A percentile compares a stretch with the other conserved stretches of the same genome.
phyloP scores from a whole-genome alignment of 148 eudicot species.

The Polygonum aviculare region DNA sequence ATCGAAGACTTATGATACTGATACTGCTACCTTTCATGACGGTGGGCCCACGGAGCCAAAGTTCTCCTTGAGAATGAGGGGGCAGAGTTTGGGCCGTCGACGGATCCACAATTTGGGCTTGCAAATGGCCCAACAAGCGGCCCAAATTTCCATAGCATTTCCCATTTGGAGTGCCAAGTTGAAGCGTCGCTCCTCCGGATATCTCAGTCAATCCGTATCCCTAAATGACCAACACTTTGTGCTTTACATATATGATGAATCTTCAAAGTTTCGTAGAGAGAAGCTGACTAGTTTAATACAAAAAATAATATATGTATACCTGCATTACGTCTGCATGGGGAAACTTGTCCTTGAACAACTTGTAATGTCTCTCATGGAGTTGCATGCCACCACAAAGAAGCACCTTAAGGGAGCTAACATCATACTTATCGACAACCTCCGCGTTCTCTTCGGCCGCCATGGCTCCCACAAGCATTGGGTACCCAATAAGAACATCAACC shows the following conservation, averaged over 20 bases:
- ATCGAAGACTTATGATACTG: too few species aligned
- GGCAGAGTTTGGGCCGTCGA: slow-evolving; percentile 19
- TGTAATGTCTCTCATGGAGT: background rate
- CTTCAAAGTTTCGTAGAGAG: too few species aligned
- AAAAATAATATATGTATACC: background rate
- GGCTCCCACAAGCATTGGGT: background rate
- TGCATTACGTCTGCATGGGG: background rate
- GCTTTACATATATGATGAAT: too few species aligned
- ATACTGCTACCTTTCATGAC: slow-evolving; percentile 27
- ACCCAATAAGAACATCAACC: background rate
- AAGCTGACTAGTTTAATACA: too few species aligned
- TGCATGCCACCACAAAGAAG: background rate
- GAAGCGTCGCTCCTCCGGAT: slow-evolving; percentile 12
- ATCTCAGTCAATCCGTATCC: slow-evolving; percentile 33
- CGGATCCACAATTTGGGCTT: slow-evolving; percentile 32
- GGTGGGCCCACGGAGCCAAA: slow-evolving; percentile 29
- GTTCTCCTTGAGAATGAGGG: slow-evolving; percentile 29
- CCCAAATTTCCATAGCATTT: slow-evolving; percentile 18
- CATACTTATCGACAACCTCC: background rate
- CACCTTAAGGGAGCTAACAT: background rate
- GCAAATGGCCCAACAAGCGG: slow-evolving; percentile 1
- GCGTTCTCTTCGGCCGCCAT: background rate
- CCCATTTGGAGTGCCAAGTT: slow-evolving; percentile 11
- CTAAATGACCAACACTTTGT: background rate
- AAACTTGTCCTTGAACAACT: background rate